Conservation (phyloP, 2,329 filamentous ascomycete genomes). For the Aspergillus novoparasiticus region DNA sequence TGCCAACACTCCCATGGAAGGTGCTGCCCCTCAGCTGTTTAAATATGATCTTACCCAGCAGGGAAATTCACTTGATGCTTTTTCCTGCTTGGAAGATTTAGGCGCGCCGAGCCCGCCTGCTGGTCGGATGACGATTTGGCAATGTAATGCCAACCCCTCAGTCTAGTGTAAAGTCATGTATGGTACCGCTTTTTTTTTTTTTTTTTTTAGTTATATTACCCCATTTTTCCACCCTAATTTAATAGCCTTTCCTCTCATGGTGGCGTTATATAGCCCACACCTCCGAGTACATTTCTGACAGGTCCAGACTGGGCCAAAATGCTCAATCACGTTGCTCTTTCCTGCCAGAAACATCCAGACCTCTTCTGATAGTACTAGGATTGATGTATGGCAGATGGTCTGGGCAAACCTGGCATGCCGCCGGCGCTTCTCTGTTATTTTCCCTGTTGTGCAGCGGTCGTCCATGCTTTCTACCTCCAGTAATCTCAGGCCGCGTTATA, state of each 20-base stretch:
- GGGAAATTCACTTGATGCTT: neutral
- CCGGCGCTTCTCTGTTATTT: neutral
- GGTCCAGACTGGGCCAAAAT: neutral
- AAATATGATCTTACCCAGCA: neutral
- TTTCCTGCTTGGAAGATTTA: neutral
- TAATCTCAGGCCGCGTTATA: neutral
- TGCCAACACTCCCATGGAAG: constrained; percentile 11
- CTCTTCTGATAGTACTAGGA: neutral
- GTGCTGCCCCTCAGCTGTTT: neutral
- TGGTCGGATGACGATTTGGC: constrained; percentile 6
- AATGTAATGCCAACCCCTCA: constrained; percentile 7
- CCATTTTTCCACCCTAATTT: neutral
- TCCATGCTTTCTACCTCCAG: neutral
- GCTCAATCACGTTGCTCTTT: neutral
- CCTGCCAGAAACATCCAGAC: neutral
- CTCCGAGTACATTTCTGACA: neutral
- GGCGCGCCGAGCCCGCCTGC: neutral
- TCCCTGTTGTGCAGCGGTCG: neutral
- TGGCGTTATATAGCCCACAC: neutral
- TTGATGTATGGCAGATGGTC: neutral
- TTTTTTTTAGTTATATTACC: neutral
- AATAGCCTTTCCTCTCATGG: neutral
- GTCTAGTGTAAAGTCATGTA: neutral
- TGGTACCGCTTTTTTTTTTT: neutral
- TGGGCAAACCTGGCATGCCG: neutral